Conservation (phyloP, 2,329 filamentous ascomycete genomes). For the Colletotrichum tanaceti region DNA sequence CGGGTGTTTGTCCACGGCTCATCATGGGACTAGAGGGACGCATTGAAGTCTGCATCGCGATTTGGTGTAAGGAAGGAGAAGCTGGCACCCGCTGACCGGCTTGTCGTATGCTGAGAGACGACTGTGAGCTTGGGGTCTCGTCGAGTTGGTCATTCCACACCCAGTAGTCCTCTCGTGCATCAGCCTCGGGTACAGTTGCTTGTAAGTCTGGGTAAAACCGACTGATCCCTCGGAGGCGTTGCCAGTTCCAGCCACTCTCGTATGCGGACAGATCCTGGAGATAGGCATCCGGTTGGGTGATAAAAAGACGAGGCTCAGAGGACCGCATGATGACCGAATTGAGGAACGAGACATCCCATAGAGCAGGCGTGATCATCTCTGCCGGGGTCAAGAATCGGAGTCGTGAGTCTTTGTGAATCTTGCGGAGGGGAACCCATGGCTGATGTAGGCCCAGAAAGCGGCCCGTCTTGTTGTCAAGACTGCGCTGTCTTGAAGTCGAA, state of each 20-base stretch:
- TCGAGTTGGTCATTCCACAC: constrained; percentile 74
- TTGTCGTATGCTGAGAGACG: constrained; percentile 56
- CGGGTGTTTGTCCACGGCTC: constrained; percentile 55
- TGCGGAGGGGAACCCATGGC: constrained; percentile 80
- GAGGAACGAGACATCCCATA: constrained; percentile 79
- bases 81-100: constrained; percentile 55
- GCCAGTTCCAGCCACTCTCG: constrained; percentile 76
- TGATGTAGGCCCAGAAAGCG: constrained; percentile 72
- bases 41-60: constrained; percentile 52
- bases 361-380: constrained; percentile 78
- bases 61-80: constrained; percentile 56
- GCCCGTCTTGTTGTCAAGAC: constrained; percentile 50
- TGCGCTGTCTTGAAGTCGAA: constrained; percentile 34
- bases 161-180: constrained; percentile 76
- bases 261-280: constrained; percentile 70
- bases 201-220: constrained; percentile 61
- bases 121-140: constrained; percentile 60
- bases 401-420: constrained; percentile 78
- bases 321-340: constrained; percentile 79
- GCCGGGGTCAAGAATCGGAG: constrained; percentile 76
- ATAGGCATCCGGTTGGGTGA: constrained; percentile 81
- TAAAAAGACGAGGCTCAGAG: constrained; percentile 74
- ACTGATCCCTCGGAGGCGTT: constrained; percentile 71
- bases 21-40: constrained; percentile 50
- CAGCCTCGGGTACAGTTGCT: constrained; percentile 64